A percentile compares a stretch with the other conserved stretches of the same genome.
Evolutionary conservation across 2,329 filamentous ascomycete genomes (phyloP).

Genomic region (Nemania abortiva): DNA sequence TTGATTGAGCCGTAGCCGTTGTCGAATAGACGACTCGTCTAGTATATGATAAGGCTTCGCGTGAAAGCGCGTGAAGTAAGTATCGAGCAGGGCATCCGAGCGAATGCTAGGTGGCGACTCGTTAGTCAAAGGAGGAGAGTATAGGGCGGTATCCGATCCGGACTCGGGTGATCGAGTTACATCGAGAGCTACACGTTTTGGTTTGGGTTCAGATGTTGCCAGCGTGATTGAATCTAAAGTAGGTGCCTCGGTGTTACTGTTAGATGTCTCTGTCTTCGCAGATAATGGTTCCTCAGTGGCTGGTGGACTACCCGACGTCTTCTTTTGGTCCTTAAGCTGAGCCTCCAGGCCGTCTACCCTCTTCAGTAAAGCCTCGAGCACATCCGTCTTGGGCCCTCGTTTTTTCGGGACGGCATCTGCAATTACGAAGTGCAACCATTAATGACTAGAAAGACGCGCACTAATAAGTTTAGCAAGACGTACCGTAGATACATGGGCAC

Average conservation of each 20-base stretch:
- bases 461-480: slow-evolving; percentile 44
- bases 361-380: slow-evolving; percentile 85
- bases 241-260: slow-evolving; percentile 41
- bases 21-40: slow-evolving; percentile 80
- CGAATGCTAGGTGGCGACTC: slow-evolving; percentile 62
- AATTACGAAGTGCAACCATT: slow-evolving; percentile 31
- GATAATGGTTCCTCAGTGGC: slow-evolving; percentile 51
- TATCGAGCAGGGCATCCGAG: slow-evolving; percentile 76
- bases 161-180: slow-evolving; percentile 52
- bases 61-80: slow-evolving; percentile 83
- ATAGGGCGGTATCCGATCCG: slow-evolving; percentile 55
- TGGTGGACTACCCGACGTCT: slow-evolving; percentile 55
- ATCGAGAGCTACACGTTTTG: slow-evolving; percentile 58
- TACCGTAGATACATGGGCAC: slow-evolving; percentile 89
- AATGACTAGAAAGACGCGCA: slow-evolving; percentile 28
- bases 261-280: slow-evolving; percentile 46
- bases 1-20: slow-evolving; percentile 76
- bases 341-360: slow-evolving; percentile 88
- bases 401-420: slow-evolving; percentile 90
- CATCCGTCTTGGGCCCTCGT: slow-evolving; percentile 89
- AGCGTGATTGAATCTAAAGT: slow-evolving; percentile 43
- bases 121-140: slow-evolving; percentile 58
- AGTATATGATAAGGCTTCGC: slow-evolving; percentile 85
- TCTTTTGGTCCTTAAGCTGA: slow-evolving; percentile 77
- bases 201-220: slow-evolving; percentile 55